Base-by-base conservation (phyloP, 257 asterid genomes). In the Hygrophila difformis region DNA sequence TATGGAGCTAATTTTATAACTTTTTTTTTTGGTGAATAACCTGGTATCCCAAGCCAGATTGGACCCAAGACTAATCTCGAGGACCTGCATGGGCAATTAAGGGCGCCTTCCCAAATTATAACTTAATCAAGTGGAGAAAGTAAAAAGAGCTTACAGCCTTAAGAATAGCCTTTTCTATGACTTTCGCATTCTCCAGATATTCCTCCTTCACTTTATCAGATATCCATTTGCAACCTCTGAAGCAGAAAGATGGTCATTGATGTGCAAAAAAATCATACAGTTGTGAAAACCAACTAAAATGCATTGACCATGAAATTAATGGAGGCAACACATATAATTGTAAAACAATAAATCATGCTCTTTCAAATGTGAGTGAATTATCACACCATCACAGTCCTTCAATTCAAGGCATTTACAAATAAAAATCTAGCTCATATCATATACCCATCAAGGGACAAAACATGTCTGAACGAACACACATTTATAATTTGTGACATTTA, bases 161-260 rank as follows among this genome's bases (percentile, higher is more conserved):
- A 55, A 82, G 75, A 43, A 79, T 63, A 12, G 93, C 82, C 31
- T 78, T 74, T 69, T 76, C 88, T 63, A 79, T 72, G 12, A 52
- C 65, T 59, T 51, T 63, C 24, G 80, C 82, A 61, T 56, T 72
- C 64, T 60, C 82, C 55, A 66, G 59, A 65, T 70, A 79, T 62
- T 72, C 93, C 60, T 49, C 72, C 69, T 74, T 75, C 79, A 76
- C 61, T 49, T 79, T 77, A 59, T 60, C 72, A 0, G 88, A 50
- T 35, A 86, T 56, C 94, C 94, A 86, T 48, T 67, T 70, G 59
- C 94, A 86, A 44, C 43, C 76, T 61, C 96, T 82, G 92, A 54
- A 65, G 56, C 55, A 56, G 18, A 63, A 60, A 8, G 46, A 65
- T 19, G 49, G 44, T 44, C 13, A 19, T 8, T 26, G 4, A 26